Evolutionary conservation across 148 eudicot species (phyloP), one percentile per base, ranked within the genome.

Genomic region (Rhododendron mucronatum): DNA sequence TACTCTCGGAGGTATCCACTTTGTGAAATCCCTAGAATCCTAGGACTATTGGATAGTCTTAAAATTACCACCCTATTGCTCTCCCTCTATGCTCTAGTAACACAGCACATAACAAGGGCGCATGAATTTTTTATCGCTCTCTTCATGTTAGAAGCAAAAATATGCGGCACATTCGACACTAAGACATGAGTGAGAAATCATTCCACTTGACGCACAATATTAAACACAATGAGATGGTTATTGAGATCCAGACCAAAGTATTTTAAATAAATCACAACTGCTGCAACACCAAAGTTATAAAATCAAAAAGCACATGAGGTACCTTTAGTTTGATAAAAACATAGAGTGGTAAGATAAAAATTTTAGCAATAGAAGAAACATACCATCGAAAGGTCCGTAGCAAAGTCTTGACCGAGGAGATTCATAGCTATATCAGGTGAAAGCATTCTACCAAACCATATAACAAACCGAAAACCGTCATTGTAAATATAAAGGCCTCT

Each of bases 391-490:
- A 86, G 91, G 88, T 95, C 98, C 0, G 90, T 89, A 82, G 96
- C 88, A 80, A 90, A 93, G 85, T 95, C 94, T 86, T 93, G 91
- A 71, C 92, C 87, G 84, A 95, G 93, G 84, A 97, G 92, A 90
- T 86, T 92, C 86, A 85, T 91, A 16, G 93, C 89, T 75, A 94
- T 86, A 85, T 97, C 98, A 79, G 99, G 94, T 75, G 96, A 92
- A 85, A 94, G 89, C 92, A 93, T 92, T 84, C 93, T 92, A 61
- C 99, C 99, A 92, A 94, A 92, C 99, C 99, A 97, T 85, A 97
- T 88, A 85, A 97, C 96, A 91, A 97, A 93, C 82, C 92, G 93
- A 80, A 95, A 93, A 89, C 99, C 98, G 86, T 95, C 95, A 90
- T 97, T 96, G 85, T 89, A 95, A 7, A 95, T 80, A 91, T 95